Evolutionary conservation across 2,329 filamentous ascomycete species (phyloP), one percentile per base, ranked within the genome.

Genomic region (Thelonectria discophora): DNA sequence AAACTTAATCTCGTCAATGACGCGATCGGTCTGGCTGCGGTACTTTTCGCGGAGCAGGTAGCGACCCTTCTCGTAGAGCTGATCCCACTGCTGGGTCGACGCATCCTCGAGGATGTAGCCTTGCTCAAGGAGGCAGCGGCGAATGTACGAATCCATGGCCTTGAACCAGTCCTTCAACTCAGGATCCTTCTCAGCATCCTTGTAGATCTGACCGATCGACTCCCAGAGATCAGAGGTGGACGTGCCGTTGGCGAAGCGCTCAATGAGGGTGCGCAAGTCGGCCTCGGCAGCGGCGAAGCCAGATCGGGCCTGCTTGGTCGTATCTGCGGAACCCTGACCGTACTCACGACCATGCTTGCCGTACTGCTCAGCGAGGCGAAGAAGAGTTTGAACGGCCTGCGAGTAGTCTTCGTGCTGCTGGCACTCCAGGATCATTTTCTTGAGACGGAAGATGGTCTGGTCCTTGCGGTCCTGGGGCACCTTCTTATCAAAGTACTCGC

Each of bases 341-440:
- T 93, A 55, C 30, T 81, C 81, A 74, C 85, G 90, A 56, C 89
- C 86, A 72, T 97, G 93, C 49, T 87, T 85, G 62, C 87, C 88
- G 72, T 99, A 99, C 69, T 89, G 87, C 79, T 97, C 93, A 7
- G 93, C 93, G 50, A 99, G 83, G 43, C 87, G 83, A 30, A 99
- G 85, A 6, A 99, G 82, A 3, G 94, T 96, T 71, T 93, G 88
- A 65, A 99, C 90, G n/a, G 95, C 95, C 77, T 91, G 86, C 69
- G 94, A 89, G 78, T 98, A 99, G 72, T 99, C 94, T 60, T 92
- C 87, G 74, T 98, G 95, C 58, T 94, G 92, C 80, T 99, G 95
- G 71, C 97, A 93, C 79, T 99, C 95, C 47, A 97, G 88, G 40
- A 99, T 82, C 91, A 98, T 97, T 87, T 98, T 98, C 88, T 88